Base-by-base conservation (phyloP, 1,284 basidiomycete species). In the Malassezia globosa region DNA sequence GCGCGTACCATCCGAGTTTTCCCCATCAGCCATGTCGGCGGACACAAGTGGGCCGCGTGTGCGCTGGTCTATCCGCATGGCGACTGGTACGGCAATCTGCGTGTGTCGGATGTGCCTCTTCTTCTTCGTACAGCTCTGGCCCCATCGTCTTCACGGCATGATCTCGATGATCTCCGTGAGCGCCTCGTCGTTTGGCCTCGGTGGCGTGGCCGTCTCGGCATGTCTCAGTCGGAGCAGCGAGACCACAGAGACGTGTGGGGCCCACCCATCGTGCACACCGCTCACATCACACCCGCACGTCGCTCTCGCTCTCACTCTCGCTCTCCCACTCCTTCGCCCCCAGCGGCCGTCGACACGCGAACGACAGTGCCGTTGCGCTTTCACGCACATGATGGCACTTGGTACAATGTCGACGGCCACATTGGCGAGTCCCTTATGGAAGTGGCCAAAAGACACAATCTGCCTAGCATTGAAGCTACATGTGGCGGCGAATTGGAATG, bases 131-230 rank as follows among this genome's bases (percentile, higher is more conserved):
- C 66, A 2, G 66, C 64, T 0, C 53, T 68, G 2, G 51, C 61
- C 2, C 72, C 73, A 7, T 62, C 69, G 1, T 54, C 62, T 5
- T 54, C 58, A 4, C 54, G 62, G 1, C 55, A 73, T 43, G 66
- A 72, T 36, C 40, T 64, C 22, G 56, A 68, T 4, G 59, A 63
- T 23, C 37, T 59, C 25, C 37, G 63, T 10, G 58, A 64, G 13
- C 34, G 64, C 0, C 49, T 65, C 1, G 67, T 71, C 0, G 61
- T 66, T 46, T 72, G 61, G 63, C 54, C 64, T 0, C 56, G 64
- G 3, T 73, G 73, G 73, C 58, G 73, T 18, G 73, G 73, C 3
- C 61, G 72, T 11, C 54, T 72, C 0, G 69, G 65, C 1, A 39
- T 73, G n/a, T 48, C 55, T 16, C 51, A 59, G 18, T 42, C 54